Evolutionary conservation across 2,329 filamentous ascomycete species (phyloP), one percentile per base, ranked within the genome.

Genomic region (Periconia macrospinosa): DNA sequence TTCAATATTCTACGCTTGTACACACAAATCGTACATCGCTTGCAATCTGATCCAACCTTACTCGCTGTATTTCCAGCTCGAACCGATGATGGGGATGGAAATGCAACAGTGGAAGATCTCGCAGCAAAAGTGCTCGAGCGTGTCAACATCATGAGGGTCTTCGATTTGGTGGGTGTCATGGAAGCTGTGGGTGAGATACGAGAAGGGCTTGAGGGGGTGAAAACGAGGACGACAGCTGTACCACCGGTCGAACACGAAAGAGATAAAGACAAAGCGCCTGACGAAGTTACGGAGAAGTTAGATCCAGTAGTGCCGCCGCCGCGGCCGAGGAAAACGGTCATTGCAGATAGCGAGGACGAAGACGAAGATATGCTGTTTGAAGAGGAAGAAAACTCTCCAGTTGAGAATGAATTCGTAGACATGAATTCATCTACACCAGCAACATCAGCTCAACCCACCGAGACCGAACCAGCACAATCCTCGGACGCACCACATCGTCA

Each of bases 71-170:
- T 58, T 9, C 37, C 44, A 35, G 6, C 17, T 44, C n/a, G 10
- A 9, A 14, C 9, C 27, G 13, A 33, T 18, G 33, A 18, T 17
- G 20, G 35, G 45, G 19, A 37, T n/a, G 33, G 33, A 37, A 13
- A 37, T 13, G 13, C 45, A 13, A 30, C 30, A 30, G 53, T 50
- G 5, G 67, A 73, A 37, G 55, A 70, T n/a, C 53, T 66, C 15
- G 74, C 76, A 10, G 65, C 70, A 2, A 59, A 57, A 17, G 52
- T 75, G 5, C 69, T 83, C 0, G 78, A 78, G 23, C 62, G 76
- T 1, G 71, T 82, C 3, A 75, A 72, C 55, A 77, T 82, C 27
- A 79, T 80, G 72, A 73, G 79, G 5, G 76, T 79, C 0, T 83
- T 83, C 58, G 79, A 82, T 58, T 73, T 78, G 40, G 70, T 75